Conservation (phyloP, 495 filamentous ascomycete species). For the Chlorociboria aeruginascens region DNA sequence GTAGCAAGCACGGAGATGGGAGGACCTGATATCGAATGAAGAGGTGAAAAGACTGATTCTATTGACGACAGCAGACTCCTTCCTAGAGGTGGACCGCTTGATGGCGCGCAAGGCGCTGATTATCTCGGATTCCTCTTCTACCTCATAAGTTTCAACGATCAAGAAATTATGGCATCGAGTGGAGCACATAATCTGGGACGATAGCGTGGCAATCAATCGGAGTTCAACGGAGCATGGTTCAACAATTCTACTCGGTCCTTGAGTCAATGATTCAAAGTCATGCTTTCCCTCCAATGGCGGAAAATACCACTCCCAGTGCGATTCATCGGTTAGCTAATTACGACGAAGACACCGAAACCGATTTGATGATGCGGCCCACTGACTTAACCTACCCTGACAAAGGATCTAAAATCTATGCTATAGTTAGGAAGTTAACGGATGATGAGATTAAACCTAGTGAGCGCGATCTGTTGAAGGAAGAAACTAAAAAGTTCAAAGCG, state of each 20-base stretch:
- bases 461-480: constrained; percentile 17
- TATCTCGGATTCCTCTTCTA: constrained; percentile 48
- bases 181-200: constrained; percentile 51
- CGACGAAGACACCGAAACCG: constrained; percentile 41
- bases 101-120: constrained; percentile 44
- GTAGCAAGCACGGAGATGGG: constrained; percentile 47
- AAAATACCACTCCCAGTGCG: constrained; percentile 39
- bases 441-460: constrained; percentile 16
- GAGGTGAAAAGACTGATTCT: constrained; percentile 44
- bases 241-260: constrained; percentile 53
- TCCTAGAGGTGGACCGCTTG: constrained; percentile 44
- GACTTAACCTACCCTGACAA: constrained; percentile 30
- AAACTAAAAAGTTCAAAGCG: constrained; percentile 20
- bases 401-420: constrained; percentile 23
- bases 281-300: constrained; percentile 44
- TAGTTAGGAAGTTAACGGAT: constrained; percentile 16
- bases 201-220: constrained; percentile 47
- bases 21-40: constrained; percentile 41
- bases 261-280: constrained; percentile 48
- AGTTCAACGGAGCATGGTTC: constrained; percentile 52
- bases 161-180: constrained; percentile 47
- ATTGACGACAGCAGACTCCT: constrained; percentile 45
- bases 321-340: constrained; percentile 45
- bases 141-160: constrained; percentile 54
- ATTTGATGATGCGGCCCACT: constrained; percentile 45